A percentile compares a stretch with the other conserved stretches of the same genome.
phyloP scores from a whole-genome alignment of 371 early-diverging fungal species.

The Basidiobolus heterosporus region DNA sequence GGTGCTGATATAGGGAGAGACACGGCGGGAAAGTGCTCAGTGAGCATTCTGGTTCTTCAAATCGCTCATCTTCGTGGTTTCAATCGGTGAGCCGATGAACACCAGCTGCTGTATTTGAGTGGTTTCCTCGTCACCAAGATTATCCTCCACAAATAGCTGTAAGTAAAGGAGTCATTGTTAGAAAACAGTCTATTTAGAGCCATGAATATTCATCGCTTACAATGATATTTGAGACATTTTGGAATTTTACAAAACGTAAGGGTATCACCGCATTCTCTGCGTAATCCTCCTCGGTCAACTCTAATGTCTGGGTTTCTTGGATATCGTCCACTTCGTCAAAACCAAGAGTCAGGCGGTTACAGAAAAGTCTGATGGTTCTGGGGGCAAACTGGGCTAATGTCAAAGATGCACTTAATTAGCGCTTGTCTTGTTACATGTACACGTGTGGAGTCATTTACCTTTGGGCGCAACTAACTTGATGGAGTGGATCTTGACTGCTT shows the following conservation, averaged over 20 bases:
- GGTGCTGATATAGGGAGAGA: too few species aligned
- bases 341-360: conserved; percentile 58
- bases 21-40: too few species aligned
- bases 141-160: conserved; percentile 62
- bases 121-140: conserved; percentile 64
- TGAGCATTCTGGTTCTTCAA: conserved; percentile 1
- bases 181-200: not conserved
- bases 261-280: conserved; percentile 39
- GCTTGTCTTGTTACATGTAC: too few species aligned
- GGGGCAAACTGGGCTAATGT: conserved; percentile 38
- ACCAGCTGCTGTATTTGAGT: conserved; percentile 58
- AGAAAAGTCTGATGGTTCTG: conserved; percentile 66
- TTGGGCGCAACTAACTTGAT: conserved; percentile 50
- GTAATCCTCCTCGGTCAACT: conserved; percentile 46
- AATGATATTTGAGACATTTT: conserved; percentile 53
- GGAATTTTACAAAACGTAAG: conserved; percentile 85
- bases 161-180: not conserved
- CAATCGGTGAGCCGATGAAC: conserved; percentile 43
- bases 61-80: conserved; percentile 9
- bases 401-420: conserved; percentile 2
- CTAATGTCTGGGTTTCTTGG: conserved; percentile 54
- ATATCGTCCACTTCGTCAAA: conserved; percentile 75
- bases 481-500: conserved; percentile 80
- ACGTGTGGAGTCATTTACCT: too few species aligned
- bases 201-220: conserved; percentile 12